Conservation (phyloP, 129 eudicot genomes). For the Ambrosia trifida region DNA sequence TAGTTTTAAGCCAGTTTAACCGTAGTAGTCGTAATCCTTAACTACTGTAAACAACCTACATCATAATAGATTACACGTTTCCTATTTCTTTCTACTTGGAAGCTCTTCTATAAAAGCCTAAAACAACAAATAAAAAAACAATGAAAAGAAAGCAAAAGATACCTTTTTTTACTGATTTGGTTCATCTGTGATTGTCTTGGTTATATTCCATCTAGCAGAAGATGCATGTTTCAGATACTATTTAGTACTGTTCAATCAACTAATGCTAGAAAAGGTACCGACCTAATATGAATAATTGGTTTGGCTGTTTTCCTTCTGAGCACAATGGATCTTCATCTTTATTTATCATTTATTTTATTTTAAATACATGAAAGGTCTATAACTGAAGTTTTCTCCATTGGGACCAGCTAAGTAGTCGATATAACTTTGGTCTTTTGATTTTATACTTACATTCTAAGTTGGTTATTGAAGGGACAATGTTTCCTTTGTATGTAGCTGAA, state of each 20-base stretch:
- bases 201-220: not conserved
- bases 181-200: not conserved
- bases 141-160: too few species aligned
- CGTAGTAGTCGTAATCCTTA: too few species aligned
- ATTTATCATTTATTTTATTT: not conserved
- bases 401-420: constrained; percentile 8
- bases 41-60: too few species aligned
- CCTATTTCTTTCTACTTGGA: too few species aligned
- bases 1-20: too few species aligned
- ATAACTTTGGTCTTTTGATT: constrained; percentile 1
- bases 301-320: constrained; percentile 19
- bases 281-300: not conserved
- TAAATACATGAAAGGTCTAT: constrained; percentile 3
- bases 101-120: too few species aligned
- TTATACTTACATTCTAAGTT: not conserved
- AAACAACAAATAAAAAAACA: too few species aligned
- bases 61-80: too few species aligned
- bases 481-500: not conserved
- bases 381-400: not conserved
- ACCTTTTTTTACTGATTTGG: too few species aligned
- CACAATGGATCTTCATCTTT: constrained; percentile 6
- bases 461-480: constrained; percentile 14
- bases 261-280: not conserved
- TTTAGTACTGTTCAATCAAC: not conserved
- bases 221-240: constrained; percentile 6